Evolutionary conservation across 495 filamentous ascomycete genomes (phyloP).

Genomic region (Neurospora sp.): DNA sequence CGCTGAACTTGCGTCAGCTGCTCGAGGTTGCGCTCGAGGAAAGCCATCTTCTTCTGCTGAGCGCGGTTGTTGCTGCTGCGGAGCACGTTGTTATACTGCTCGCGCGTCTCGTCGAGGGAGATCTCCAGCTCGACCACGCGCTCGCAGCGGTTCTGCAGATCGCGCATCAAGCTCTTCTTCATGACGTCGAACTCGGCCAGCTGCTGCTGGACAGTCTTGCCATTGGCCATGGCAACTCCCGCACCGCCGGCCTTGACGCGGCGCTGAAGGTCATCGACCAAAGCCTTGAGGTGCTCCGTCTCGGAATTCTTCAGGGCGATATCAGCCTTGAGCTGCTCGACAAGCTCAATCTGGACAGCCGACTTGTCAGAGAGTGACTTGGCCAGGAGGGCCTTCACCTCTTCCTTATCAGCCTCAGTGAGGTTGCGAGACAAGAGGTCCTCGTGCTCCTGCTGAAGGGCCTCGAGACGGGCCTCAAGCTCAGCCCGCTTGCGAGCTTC

Average conservation of each 20-base stretch:
- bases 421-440: conserved; percentile 72
- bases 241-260: conserved; percentile 49
- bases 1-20: conserved; percentile 94
- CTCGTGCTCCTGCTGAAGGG: conserved; percentile 72
- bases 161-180: conserved; percentile 99
- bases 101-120: conserved; percentile 87
- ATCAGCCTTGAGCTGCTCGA: conserved; percentile 63
- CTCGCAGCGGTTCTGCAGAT: conserved; percentile 96
- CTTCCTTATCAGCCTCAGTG: conserved; percentile 64
- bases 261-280: conserved; percentile 67
- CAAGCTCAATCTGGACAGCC: conserved; percentile 56
- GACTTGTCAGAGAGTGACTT: conserved; percentile 65
- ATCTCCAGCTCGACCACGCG: conserved; percentile 97
- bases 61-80: conserved; percentile 92
- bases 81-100: conserved; percentile 97
- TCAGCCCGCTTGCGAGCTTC: conserved; percentile 57
- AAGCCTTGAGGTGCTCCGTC: conserved; percentile 60
- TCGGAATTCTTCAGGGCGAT: conserved; percentile 63
- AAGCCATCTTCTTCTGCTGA: conserved; percentile 99
- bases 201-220: conserved; percentile 94
- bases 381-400: conserved; percentile 69
- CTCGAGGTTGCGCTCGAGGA: conserved; percentile 95
- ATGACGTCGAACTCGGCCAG: conserved; percentile 97
- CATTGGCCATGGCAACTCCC: conserved; percentile 51
- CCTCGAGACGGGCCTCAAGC: conserved; percentile 62